phyloP scores from a whole-genome alignment of 176 grass and related monocot genomes.

The Triticum dicoccoides region DNA sequence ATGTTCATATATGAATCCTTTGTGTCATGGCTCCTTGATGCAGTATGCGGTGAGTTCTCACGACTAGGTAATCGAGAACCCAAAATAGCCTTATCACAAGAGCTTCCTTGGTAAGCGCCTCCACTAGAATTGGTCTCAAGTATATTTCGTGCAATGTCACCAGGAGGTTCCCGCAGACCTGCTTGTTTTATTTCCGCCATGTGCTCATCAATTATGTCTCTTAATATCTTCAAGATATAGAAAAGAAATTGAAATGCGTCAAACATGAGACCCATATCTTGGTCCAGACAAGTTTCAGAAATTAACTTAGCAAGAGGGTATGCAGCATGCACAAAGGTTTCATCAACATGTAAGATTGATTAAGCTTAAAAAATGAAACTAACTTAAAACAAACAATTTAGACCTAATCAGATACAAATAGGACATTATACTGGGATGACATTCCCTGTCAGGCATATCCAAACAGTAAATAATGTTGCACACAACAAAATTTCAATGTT shows the following conservation, averaged over 20 bases:
- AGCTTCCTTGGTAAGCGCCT: slow-evolving; percentile 18
- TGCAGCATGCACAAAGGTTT: neutral
- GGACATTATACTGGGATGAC: neutral
- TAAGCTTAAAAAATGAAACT: neutral
- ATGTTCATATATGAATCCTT: slow-evolving; percentile 23
- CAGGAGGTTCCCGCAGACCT: slow-evolving; percentile 48
- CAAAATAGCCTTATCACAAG: slow-evolving; percentile 33
- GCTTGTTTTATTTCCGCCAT: slow-evolving; percentile 94
- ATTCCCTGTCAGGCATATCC: neutral
- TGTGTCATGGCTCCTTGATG: slow-evolving; percentile 41
- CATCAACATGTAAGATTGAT: neutral
- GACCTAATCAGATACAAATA: neutral
- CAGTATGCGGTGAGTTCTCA: slow-evolving; percentile 46
- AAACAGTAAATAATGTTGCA: neutral
- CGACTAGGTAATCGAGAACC: slow-evolving; percentile 29
- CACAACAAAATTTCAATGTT: neutral
- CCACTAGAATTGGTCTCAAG: slow-evolving; percentile 21
- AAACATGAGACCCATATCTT: slow-evolving; percentile 27
- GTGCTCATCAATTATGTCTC: slow-evolving; percentile 97
- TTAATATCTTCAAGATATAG: slow-evolving; percentile 67
- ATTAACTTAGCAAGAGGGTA: slow-evolving; percentile 6
- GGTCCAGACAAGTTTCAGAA: slow-evolving; percentile 27
- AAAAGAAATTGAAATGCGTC: neutral
- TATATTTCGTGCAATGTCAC: slow-evolving; percentile 19
- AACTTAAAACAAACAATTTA: slow-evolving; percentile 9